A percentile compares a stretch with the other conserved stretches of the same genome.
Evolutionary conservation across 1,139 yeast species (phyloP).

Genomic region (Hemisphaericaspora subhashii): DNA sequence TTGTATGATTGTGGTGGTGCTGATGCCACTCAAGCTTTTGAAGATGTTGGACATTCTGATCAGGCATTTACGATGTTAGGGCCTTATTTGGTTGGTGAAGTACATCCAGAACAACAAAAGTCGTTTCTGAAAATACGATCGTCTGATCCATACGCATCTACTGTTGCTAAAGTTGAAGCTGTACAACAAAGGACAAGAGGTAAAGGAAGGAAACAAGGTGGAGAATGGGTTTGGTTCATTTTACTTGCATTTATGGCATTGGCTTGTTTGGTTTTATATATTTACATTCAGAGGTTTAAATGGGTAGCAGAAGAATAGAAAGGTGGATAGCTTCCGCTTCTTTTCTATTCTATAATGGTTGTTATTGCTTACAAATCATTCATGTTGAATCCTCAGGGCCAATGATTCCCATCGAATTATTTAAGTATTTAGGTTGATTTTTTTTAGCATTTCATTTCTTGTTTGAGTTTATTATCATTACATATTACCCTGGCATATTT

Average conservation of each 20-base stretch:
- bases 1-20: slow-evolving; percentile 68
- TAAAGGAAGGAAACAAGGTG: slow-evolving; percentile 5
- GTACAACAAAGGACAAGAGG: not conserved
- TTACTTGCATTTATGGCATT: slow-evolving; percentile 24
- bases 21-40: slow-evolving; percentile 67
- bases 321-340: not conserved
- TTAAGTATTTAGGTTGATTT: no score
- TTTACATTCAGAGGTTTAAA: slow-evolving; percentile 31
- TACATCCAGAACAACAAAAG: slow-evolving; percentile 21
- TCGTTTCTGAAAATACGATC: slow-evolving; percentile 1
- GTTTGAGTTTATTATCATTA: no score
- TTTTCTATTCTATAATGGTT: no score
- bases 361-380: not conserved
- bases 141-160: not conserved
- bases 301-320: slow-evolving; percentile 16
- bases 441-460: no score
- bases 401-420: no score
- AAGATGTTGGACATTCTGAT: slow-evolving; percentile 51
- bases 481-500: no score
- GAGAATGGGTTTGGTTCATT: slow-evolving; percentile 18
- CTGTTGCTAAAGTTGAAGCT: not conserved
- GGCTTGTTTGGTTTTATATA: slow-evolving; percentile 26
- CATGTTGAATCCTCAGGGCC: no score
- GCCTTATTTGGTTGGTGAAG: slow-evolving; percentile 39
- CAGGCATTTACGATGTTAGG: slow-evolving; percentile 42